Evolutionary conservation across 345 rosid genomes (phyloP), one percentile per base, ranked within the genome.

Genomic region (Hibiscus syriacus): DNA sequence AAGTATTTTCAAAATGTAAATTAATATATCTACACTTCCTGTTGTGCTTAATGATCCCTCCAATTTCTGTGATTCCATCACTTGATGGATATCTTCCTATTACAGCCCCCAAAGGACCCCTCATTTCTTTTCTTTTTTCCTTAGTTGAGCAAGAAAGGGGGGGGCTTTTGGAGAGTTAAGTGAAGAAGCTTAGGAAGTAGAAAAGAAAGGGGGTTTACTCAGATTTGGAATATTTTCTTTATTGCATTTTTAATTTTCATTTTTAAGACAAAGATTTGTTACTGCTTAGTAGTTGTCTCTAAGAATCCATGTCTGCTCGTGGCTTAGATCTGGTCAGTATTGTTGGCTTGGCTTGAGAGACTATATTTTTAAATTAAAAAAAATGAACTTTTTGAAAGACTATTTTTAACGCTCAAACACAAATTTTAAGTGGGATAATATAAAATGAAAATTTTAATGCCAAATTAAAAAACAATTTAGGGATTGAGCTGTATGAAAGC

Each of bases 61-160:
- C 96, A 71, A 87, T 67, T 64, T 82, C 82, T 23, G 80, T 73
- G 75, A 71, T 87, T 57, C 96, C 99, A 71, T 93, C 98, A 78
- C 96, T 90, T 72, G 97, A 89, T 23, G 91, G 87, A 75, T 86
- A 86, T 78, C 96, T 89, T 78, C 98, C 98, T 55, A 90, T 84
- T 69, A 87, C 92, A 46, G 97, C 86, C 64, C 99, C 99, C 22
- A 87, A 75, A 73, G 95, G 92, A 41, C 95, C 87, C 65, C 85
- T 83, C 89, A 86, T 81, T 72, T 50, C 23, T 17, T 49, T 45
- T 16, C 59, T 73, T 27, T 58, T 58, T 17, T n/a, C 17, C 17
- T 48, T 53, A 2, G 65, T 38, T 60, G 34, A 43, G 43, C 25
- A 1, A 29, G n/a, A n/a, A 30, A 23, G 41, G 38, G 45, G 58